phyloP scores from a whole-genome alignment of 2,329 filamentous ascomycete genomes.

The Didymella pomorum region DNA sequence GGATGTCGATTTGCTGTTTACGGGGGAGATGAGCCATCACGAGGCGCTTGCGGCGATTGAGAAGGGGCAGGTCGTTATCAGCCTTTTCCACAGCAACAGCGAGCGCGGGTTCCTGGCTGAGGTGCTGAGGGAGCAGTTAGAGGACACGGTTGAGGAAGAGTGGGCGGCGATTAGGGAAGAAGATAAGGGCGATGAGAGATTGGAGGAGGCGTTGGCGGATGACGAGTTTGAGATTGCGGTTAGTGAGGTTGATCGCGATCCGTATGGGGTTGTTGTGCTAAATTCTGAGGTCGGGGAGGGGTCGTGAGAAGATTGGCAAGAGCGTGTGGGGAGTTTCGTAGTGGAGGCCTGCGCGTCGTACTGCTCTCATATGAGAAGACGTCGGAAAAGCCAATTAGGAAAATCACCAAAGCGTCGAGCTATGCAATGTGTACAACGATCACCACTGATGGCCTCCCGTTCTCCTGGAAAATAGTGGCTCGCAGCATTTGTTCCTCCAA shows the following conservation, averaged over 20 bases:
- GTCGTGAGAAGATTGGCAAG: background rate
- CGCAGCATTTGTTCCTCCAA: no score
- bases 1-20: conserved; percentile 82
- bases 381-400: no score
- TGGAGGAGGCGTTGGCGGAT: conserved; percentile 61
- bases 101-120: conserved; percentile 82
- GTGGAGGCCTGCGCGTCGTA: no score
- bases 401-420: no score
- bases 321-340: no score
- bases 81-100: conserved; percentile 91
- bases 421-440: no score
- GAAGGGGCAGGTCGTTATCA: conserved; percentile 80
- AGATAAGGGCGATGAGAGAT: conserved; percentile 52
- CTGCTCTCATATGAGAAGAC: no score
- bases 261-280: conserved; percentile 72
- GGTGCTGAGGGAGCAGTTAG: conserved; percentile 72
- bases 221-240: conserved; percentile 71
- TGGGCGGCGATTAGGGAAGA: conserved; percentile 61
- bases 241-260: conserved; percentile 84
- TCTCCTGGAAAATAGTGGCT: no score
- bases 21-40: conserved; percentile 93
- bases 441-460: no score
- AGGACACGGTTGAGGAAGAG: conserved; percentile 64
- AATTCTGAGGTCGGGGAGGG: conserved; percentile 18
- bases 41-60: conserved; percentile 88